Conservation (phyloP, 2,329 filamentous ascomycete genomes). For the Didymella pomorum region DNA sequence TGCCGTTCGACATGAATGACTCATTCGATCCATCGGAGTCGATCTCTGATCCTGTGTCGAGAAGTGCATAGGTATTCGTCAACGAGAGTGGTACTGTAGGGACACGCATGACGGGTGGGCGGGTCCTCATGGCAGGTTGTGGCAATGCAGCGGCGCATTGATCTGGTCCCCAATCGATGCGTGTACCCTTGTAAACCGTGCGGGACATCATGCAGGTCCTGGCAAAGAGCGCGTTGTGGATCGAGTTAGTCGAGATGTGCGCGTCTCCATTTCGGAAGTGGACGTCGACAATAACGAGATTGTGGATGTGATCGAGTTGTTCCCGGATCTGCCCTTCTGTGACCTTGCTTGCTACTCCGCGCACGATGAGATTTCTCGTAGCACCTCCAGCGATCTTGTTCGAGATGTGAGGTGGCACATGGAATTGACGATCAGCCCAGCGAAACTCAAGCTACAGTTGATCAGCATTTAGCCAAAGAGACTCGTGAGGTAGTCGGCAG, state of each 20-base stretch:
- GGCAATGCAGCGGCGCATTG: constrained; percentile 72
- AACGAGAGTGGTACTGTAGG: constrained; percentile 31
- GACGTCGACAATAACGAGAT: constrained; percentile 74
- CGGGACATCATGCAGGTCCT: constrained; percentile 77
- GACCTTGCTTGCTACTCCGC: constrained; percentile 62
- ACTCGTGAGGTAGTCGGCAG: not conserved
- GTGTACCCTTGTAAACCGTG: constrained; percentile 73
- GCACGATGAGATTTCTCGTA: constrained; percentile 76
- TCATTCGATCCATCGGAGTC: constrained; percentile 40
- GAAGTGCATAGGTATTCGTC: constrained; percentile 45
- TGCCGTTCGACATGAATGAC: constrained; percentile 31
- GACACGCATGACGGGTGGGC: constrained; percentile 14
- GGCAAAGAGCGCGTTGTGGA: constrained; percentile 78
- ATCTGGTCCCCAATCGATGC: constrained; percentile 75
- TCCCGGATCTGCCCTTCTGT: constrained; percentile 72
- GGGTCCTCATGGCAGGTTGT: constrained; percentile 22
- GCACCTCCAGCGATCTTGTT: constrained; percentile 71
- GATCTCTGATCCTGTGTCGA: constrained; percentile 37
- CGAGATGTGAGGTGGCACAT: constrained; percentile 68
- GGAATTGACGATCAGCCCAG: constrained; percentile 77
- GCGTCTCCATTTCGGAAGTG: constrained; percentile 65
- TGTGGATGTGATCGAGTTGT: constrained; percentile 84
- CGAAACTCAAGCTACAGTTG: constrained; percentile 66
- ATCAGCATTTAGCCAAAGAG: constrained; percentile 3
- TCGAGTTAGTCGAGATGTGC: constrained; percentile 77